These are phyloP conservation scores for Pelargonium citronellum DNA, from an alignment of 441 rosid genomes.

Conservation along the genomic window DNA sequence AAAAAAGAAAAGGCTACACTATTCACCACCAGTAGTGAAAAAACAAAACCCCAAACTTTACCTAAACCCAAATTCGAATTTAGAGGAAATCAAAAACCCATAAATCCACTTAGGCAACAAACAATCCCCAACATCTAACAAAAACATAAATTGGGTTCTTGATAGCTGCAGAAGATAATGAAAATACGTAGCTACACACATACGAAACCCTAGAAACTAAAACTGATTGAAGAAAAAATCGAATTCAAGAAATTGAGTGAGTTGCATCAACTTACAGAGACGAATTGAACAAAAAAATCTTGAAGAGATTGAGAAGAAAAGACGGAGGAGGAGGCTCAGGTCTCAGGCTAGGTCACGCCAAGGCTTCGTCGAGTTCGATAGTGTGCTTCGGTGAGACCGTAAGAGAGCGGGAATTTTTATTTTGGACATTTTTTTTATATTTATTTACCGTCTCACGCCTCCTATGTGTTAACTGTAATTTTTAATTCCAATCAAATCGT, in stretches of 20 bases:
- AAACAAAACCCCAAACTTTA: too few relatives aligned
- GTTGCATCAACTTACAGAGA: not conserved
- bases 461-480: not conserved
- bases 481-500: not conserved
- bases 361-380: not conserved
- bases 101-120: not conserved
- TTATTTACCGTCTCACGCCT: slow-evolving; percentile 4
- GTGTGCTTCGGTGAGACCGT: not conserved
- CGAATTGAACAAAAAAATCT: not conserved
- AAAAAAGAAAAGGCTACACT: not conserved
- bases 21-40: too few relatives aligned
- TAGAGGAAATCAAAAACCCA: not conserved
- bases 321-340: slow-evolving; percentile 10
- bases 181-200: not conserved
- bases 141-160: not conserved
- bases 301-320: not conserved
- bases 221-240: not conserved
- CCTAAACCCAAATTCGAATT: not conserved
- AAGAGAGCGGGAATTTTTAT: not conserved
- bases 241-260: slow-evolving; percentile 1
- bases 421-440: not conserved
- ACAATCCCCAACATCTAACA: not conserved
- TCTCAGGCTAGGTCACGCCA: not conserved
- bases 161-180: not conserved
- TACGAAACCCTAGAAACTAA: slow-evolving; percentile 1